These are phyloP conservation scores for Cryptococcus sp. DNA, from an alignment of 1,284 basidiomycete genomes.

Conservation along the genomic window DNA sequence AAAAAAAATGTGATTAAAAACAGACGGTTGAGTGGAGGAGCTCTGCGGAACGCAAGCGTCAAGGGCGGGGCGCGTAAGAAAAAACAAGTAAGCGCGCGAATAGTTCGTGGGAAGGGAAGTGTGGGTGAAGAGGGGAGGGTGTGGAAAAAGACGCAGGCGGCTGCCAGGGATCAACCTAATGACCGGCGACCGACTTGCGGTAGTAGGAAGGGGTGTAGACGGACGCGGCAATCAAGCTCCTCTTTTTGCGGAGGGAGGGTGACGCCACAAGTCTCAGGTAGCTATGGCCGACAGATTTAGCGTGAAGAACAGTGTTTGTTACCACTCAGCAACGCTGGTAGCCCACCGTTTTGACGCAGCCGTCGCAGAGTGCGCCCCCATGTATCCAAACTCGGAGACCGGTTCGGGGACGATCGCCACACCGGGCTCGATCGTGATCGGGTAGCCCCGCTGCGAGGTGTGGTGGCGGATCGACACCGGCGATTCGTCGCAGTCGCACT, in stretches of 20 bases:
- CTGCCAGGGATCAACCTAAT: neutral
- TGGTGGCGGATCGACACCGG: neutral
- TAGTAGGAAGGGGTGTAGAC: neutral
- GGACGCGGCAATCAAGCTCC: neutral
- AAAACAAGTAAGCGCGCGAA: no score
- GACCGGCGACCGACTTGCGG: neutral
- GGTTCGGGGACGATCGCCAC: slow-evolving; percentile 14
- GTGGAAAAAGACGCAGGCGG: neutral
- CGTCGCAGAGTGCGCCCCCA: neutral
- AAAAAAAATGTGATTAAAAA: no score
- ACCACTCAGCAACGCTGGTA: slow-evolving; percentile 14
- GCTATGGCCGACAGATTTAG: neutral
- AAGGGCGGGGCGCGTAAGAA: no score
- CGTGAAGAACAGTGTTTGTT: slow-evolving; percentile 6
- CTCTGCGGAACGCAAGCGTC: no score
- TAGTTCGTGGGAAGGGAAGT: neutral
- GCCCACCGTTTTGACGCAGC: slow-evolving; percentile 15
- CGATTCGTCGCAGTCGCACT: neutral
- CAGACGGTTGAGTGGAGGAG: no score
- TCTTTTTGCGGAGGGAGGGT: neutral
- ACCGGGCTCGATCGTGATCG: slow-evolving; percentile 19
- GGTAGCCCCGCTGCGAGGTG: neutral
- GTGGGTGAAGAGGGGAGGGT: neutral
- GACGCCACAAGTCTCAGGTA: neutral
- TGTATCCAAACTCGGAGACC: slow-evolving; percentile 3